These are phyloP conservation scores for Pseudonectria foliicola DNA, from an alignment of 2,329 filamentous ascomycete species.

Conservation along the genomic window DNA sequence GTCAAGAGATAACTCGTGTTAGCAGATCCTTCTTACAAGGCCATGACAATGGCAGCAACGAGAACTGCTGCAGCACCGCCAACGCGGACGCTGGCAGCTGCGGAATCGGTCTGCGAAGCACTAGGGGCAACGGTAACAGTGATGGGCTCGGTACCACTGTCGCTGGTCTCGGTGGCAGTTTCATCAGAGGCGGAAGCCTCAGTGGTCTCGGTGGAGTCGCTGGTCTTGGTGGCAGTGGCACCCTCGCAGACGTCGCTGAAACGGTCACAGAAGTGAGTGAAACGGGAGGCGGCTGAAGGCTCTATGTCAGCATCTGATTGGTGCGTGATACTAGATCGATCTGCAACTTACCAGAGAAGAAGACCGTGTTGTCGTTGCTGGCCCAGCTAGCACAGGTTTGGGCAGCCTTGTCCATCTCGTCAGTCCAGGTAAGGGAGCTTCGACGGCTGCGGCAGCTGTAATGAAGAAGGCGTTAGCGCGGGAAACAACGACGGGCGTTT, in stretches of 20 bases:
- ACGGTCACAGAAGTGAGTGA: slow-evolving; percentile 24
- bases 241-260: slow-evolving; percentile 22
- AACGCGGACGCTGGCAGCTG: slow-evolving; percentile 13
- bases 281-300: slow-evolving; percentile 20
- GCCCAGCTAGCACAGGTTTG: slow-evolving; percentile 26
- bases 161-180: background rate
- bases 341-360: slow-evolving; percentile 17
- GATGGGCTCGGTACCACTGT: slow-evolving; percentile 4
- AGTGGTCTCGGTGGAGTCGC: slow-evolving; percentile 8
- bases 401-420: slow-evolving; percentile 23
- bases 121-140: slow-evolving; percentile 16
- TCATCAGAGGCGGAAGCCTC: slow-evolving; percentile 1
- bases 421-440: slow-evolving; percentile 20
- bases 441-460: slow-evolving; percentile 16
- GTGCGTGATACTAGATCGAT: background rate
- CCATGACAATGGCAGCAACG: slow-evolving; percentile 14
- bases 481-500: background rate
- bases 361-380: slow-evolving; percentile 18
- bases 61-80: slow-evolving; percentile 17
- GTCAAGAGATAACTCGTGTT: background rate
- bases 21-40: slow-evolving; percentile 13
- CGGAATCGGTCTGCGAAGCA: slow-evolving; percentile 9
- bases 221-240: slow-evolving; percentile 4
- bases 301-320: slow-evolving; percentile 7
- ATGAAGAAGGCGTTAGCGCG: slow-evolving; percentile 7